Base-by-base conservation (phyloP, 2,329 filamentous ascomycete species). In the Microdochium trichocladiopsis region DNA sequence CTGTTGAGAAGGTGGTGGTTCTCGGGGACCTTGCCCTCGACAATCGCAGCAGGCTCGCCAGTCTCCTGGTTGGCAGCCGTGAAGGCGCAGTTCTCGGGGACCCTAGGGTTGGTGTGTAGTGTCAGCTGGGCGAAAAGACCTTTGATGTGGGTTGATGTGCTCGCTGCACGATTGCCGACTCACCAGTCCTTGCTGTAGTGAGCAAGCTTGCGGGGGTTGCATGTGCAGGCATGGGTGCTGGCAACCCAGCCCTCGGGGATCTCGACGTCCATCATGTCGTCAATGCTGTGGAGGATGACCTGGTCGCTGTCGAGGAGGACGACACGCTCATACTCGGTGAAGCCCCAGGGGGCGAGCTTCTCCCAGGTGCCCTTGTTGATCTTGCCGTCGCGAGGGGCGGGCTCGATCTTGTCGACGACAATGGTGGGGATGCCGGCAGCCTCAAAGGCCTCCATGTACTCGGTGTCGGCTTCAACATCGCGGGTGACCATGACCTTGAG, bases 1-100 rank as follows among this genome's bases (percentile, higher is more conserved):
- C 63, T 66, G 59, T 67, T 68, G n/a, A 67, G 63, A 16, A 67
- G 59, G 60, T 66, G 66, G 57, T 68, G 64, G 56, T 65, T 66
- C 25, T 57, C 56, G 2, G 60, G 65, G 36, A 58, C 57, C 25
- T 55, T 50, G 25, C 59, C 55, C 10, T 51, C 50, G 48, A 60
- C 62, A 54, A 64, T 63, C 49, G 56, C 59, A 23, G 59, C 56
- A 1, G 61, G 59, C 24, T 60, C 56, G 49, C 62, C 63, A 11
- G 62, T 65, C 45, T 52, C 53, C 49, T 64, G 61, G 57, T 66
- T 55, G 25, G 63, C 62, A 6, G 62, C 62, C 21, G 62, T 66
- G 58, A 62, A 65, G 55, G 58, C 61, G 56, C 63, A 66, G 53
- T 64, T 66, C 33, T 58, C 60, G 1, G 63, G 63, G 18, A 66